Percentiles rank a stretch among this genome's conserved stretches.
Conservation (phyloP, 768 basidiomycete genomes). For the Boletus barrowsii region DNA sequence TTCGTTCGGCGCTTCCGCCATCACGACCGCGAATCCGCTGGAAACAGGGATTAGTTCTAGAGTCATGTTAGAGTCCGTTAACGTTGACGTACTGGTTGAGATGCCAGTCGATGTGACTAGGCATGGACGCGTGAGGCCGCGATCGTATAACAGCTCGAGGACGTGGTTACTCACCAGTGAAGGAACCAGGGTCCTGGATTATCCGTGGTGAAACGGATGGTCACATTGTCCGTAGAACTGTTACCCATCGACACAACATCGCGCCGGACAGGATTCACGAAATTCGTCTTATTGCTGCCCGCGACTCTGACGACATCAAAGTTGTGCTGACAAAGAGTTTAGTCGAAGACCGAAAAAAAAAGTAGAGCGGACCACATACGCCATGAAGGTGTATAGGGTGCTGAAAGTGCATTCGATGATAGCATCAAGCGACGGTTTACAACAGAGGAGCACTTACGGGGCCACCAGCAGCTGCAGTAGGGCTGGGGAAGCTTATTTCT, state of each 20-base stretch:
- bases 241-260: conserved; percentile 29
- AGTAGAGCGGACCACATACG: conserved; percentile 19
- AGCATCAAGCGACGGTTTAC: not conserved
- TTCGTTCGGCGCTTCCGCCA: conserved; percentile 23
- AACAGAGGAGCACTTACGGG: conserved; percentile 22
- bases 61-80: not conserved
- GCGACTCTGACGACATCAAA: conserved; percentile 35
- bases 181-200: conserved; percentile 56
- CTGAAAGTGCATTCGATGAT: conserved; percentile 1
- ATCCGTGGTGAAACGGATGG: conserved; percentile 58
- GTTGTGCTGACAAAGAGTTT: conserved; percentile 22
- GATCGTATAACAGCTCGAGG: not conserved
- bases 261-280: conserved; percentile 33
- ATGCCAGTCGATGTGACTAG: conserved; percentile 22
- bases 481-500: conserved; percentile 45
- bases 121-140: not conserved
- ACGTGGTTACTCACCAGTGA: not conserved
- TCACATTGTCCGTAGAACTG: conserved; percentile 40
- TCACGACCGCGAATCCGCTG: conserved; percentile 23
- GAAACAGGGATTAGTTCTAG: not conserved
- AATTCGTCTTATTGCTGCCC: conserved; percentile 29
- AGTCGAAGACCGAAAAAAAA: not conserved
- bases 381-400: conserved; percentile 43
- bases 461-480: conserved; percentile 21
- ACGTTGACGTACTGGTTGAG: conserved; percentile 13